Evolutionary conservation across 306 rosid genomes (phyloP), one percentile per base, ranked within the genome.

Genomic region (Gillenia trifoliata): DNA sequence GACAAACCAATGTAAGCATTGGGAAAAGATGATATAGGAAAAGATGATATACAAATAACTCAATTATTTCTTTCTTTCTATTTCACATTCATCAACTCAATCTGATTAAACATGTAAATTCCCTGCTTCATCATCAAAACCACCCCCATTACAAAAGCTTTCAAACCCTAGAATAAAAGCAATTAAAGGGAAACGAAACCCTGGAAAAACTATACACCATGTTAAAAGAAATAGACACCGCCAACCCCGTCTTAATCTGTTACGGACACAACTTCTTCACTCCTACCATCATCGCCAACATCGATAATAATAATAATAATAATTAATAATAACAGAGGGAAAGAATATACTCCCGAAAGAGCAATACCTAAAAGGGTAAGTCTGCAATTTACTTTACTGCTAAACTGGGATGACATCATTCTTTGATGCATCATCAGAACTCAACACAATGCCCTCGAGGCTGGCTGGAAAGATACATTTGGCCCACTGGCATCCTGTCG

Each of bases 391-490:
- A 77, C 76, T 41, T 41, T 57, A 57, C 57, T 60, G 78, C 92
- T 93, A 91, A 78, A 94, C 98, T 4, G 98, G 96, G 81, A 94
- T 88, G 65, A 90, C 98, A 83, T 94, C 98, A 47, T 86, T 82
- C 84, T 83, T 94, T 23, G 95, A 89, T 8, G 95, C 76, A 75
- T 94, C 98, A 74, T 94, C 97, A 31, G 94, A 91, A 84, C 96
- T 89, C 91, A 94, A 90, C 82, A 94, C 95, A 78, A 94, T 79
- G 74, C 98, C 98, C 66, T 94, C 98, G 22, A 94, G 93, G 77
- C 90, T 88, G 50, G 96, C 96, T 15, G 98, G n/a, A 70, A 94
- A 94, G 83, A 91, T 88, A 75, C 91, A 94, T 76, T 87, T 88
- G 55, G 71, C 76, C 98, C 98, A 94, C 64, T 94, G 96, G 84